These are phyloP conservation scores for Trebouxiophyceae sp. DNA, from an alignment of 163 green algal genomes.

Conservation along the genomic window DNA sequence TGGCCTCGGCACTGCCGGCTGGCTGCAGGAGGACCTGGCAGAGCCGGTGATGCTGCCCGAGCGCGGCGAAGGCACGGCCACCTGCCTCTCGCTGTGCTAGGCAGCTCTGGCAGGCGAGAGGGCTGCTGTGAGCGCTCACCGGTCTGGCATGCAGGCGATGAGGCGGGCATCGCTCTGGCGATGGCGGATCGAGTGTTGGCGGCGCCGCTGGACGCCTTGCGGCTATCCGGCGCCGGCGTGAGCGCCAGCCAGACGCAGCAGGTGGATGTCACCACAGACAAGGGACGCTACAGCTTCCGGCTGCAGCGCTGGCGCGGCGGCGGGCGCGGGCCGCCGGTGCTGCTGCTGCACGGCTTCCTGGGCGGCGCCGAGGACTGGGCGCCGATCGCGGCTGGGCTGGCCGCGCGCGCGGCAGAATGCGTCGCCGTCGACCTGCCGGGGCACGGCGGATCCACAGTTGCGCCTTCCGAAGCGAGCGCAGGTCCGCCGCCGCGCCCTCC, in stretches of 20 bases:
- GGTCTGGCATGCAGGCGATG: background rate
- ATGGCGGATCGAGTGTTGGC: too few relatives aligned
- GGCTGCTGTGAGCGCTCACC: background rate
- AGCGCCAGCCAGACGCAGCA: too few relatives aligned
- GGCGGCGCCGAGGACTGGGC: slow-evolving; percentile 61
- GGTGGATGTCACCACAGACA: too few relatives aligned
- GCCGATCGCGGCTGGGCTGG: slow-evolving; percentile 43
- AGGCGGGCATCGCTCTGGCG: background rate
- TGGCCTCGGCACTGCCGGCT: slow-evolving; percentile 60
- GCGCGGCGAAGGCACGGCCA: too few relatives aligned
- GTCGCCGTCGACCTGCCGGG: slow-evolving; percentile 71
- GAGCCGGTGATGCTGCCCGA: too few relatives aligned
- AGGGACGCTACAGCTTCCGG: background rate
- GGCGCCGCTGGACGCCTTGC: too few relatives aligned
- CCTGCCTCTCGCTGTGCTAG: too few relatives aligned
- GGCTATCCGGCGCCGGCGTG: too few relatives aligned
- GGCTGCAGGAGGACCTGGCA: slow-evolving; percentile 39
- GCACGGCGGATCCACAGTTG: slow-evolving; percentile 38
- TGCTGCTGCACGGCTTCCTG: slow-evolving; percentile 85
- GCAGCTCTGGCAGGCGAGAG: too few relatives aligned
- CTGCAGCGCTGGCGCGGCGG: background rate
- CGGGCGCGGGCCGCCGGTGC: slow-evolving; percentile 16
- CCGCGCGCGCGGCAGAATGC: slow-evolving; percentile 32
- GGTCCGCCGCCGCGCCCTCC: too few relatives aligned
- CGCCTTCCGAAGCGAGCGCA: too few relatives aligned